Percentiles rank a stretch among this genome's conserved stretches.
Conservation (phyloP, 345 rosid genomes). For the Draba incana region DNA sequence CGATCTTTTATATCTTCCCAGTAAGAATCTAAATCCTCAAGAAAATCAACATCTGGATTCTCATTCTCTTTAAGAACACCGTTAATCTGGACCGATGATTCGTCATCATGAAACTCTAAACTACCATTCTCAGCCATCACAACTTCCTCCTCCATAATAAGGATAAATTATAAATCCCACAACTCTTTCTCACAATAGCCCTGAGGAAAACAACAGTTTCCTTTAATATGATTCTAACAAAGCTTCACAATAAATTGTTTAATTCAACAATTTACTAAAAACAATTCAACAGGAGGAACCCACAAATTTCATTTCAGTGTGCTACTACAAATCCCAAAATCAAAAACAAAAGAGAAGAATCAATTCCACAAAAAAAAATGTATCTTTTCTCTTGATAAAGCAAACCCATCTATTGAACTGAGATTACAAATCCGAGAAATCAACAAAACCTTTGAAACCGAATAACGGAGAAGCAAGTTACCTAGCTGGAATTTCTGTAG, state of each 20-base stretch:
- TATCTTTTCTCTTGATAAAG: not conserved
- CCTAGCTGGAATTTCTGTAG: not conserved
- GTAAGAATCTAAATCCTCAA: conserved; percentile 66
- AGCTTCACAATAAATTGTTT: not conserved
- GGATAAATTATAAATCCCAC: not conserved
- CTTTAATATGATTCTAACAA: conserved; percentile 6
- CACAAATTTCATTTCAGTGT: conserved; percentile 5
- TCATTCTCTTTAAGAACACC: conserved; percentile 50
- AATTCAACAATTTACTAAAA: no score
- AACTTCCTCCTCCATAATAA: conserved; percentile 42
- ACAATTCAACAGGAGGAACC: not conserved
- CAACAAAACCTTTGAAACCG: not conserved
- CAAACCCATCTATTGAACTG: not conserved
- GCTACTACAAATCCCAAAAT: not conserved
- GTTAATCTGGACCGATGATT: conserved; percentile 8
- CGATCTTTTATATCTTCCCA: conserved; percentile 61
- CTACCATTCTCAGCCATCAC: conserved; percentile 39
- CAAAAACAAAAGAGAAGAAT: not conserved
- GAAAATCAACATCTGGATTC: conserved; percentile 48
- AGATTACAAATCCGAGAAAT: not conserved
- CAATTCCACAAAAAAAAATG: not conserved
- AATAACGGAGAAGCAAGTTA: conserved; percentile 3
- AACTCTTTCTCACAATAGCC: no score
- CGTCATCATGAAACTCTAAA: conserved; percentile 24
- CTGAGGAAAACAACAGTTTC: not conserved